Evolutionary conservation across 75 land plant species (phyloP).

Genomic region (Selaginella moellendorffii): DNA sequence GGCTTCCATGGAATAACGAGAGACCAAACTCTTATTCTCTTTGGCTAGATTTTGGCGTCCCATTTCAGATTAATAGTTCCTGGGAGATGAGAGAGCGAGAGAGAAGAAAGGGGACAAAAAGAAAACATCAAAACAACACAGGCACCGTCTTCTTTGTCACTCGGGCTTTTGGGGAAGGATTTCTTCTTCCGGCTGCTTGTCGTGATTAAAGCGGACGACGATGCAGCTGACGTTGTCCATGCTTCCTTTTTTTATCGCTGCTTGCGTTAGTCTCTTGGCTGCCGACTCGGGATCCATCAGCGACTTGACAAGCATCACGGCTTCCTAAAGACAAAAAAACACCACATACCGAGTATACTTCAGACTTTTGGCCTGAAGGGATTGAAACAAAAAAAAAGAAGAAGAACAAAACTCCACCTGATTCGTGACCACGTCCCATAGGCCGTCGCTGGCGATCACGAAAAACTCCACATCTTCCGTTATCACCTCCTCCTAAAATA

Average conservation of each 20-base stretch:
- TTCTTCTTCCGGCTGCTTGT: neutral
- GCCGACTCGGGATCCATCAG: neutral
- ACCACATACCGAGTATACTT: too few relatives aligned
- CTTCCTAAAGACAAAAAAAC: too few relatives aligned
- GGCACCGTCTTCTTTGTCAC: too few relatives aligned
- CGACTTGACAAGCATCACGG: neutral
- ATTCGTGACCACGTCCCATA: constrained; percentile 17
- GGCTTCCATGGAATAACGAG: too few relatives aligned
- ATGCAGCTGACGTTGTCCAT: neutral
- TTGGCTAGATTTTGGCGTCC: too few relatives aligned
- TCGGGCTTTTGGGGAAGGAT: neutral
- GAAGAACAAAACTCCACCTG: constrained; percentile 11
- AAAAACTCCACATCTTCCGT: constrained; percentile 17
- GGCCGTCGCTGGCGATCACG: constrained; percentile 15
- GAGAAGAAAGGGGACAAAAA: too few relatives aligned
- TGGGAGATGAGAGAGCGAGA: too few relatives aligned
- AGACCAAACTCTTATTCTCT: too few relatives aligned
- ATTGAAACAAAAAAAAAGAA: neutral
- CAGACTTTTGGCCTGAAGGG: neutral
- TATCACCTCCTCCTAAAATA: constrained; percentile 10
- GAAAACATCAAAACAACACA: too few relatives aligned
- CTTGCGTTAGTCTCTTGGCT: neutral
- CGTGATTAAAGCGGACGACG: neutral
- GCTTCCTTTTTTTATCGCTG: neutral
- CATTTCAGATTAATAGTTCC: too few relatives aligned